These are phyloP conservation scores for Sarcomyxa edulis DNA, from an alignment of 768 basidiomycete species.

Conservation along the genomic window DNA sequence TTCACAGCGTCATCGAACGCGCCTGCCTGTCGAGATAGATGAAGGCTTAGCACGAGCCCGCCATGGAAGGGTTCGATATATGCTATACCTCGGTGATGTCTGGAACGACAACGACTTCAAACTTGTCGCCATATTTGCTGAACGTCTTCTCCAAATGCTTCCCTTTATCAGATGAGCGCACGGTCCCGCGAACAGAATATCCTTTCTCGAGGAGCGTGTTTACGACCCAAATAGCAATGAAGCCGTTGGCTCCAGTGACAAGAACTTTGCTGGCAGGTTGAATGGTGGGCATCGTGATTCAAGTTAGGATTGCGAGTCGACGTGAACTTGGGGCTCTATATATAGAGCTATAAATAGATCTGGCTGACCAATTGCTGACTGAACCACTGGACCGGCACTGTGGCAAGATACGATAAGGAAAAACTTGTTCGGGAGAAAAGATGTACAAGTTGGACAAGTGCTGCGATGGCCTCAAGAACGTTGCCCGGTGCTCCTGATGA, in stretches of 20 bases:
- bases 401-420: no score
- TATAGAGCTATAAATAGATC: no score
- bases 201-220: conserved; percentile 21
- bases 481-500: no score
- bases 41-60: no score
- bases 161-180: conserved; percentile 19
- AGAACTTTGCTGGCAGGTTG: conserved; percentile 17
- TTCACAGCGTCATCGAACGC: conserved; percentile 80
- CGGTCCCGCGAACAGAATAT: conserved; percentile 22
- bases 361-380: no score
- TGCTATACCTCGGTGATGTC: conserved; percentile 20
- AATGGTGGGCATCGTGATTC: conserved; percentile 21
- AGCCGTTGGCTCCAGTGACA: conserved; percentile 25
- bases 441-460: no score
- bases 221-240: conserved; percentile 24
- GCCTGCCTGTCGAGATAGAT: conserved; percentile 41
- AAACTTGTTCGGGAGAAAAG: no score
- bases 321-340: no score
- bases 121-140: conserved; percentile 18
- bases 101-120: conserved; percentile 19
- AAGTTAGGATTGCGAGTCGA: no score
- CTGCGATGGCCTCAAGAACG: no score
- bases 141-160: conserved; percentile 16
- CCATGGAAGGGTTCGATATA: no score
- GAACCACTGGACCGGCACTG: no score